Evolutionary conservation across 768 basidiomycete species (phyloP).

Genomic region (Wakefieldia striispora): DNA sequence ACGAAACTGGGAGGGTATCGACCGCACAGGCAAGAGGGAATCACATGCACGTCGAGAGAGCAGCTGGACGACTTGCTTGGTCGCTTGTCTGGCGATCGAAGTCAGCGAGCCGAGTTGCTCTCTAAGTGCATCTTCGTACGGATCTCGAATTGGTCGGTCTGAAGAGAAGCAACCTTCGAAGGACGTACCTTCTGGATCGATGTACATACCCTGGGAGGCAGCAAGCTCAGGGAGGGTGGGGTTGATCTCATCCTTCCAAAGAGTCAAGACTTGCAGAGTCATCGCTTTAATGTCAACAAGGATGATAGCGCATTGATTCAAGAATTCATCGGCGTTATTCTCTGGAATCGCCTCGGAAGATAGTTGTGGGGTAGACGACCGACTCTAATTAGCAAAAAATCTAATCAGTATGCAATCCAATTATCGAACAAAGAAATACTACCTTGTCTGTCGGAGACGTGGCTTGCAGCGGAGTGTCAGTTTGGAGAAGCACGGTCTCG

Average conservation of each 20-base stretch:
- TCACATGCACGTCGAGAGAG: conserved; percentile 83
- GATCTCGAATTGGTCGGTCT: background rate
- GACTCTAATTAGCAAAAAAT: conserved; percentile 35
- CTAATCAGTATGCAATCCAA: background rate
- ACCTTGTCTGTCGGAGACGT: conserved; percentile 37
- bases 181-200: conserved; percentile 50
- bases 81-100: conserved; percentile 54
- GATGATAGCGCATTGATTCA: conserved; percentile 64
- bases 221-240: conserved; percentile 53
- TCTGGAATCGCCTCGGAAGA: conserved; percentile 53
- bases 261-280: conserved; percentile 44
- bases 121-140: conserved; percentile 50
- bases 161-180: background rate
- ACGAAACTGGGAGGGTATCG: conserved; percentile 88
- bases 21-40: conserved; percentile 77
- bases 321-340: conserved; percentile 59
- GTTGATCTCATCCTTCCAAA: conserved; percentile 72
- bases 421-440: conserved; percentile 12
- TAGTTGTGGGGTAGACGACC: conserved; percentile 52
- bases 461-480: conserved; percentile 39
- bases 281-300: conserved; percentile 67
- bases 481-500: conserved; percentile 47
- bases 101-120: conserved; percentile 49
- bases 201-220: conserved; percentile 31
- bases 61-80: conserved; percentile 64